Base-by-base conservation (phyloP, 306 rosid genomes). In the Vigna trinervia region DNA sequence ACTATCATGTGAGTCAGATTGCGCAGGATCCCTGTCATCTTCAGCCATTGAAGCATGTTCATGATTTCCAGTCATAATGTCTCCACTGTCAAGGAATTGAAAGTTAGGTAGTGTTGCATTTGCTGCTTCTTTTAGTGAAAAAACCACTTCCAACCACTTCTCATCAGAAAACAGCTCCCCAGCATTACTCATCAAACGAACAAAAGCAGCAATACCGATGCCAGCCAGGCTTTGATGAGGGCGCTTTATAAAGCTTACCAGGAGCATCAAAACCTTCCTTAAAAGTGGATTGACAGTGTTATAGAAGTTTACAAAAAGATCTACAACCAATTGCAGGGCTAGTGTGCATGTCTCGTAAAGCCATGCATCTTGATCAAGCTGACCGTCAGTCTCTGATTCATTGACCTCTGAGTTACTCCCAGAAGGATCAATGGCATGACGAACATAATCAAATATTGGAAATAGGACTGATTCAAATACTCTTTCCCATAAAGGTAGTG, bases 211-310 rank as follows among this genome's bases (percentile, higher is more conserved):
- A 80, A 93, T 91, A 78, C 99, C 99, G 63, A 96, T 93, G 81
- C 99, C 99, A 46, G 99, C 99, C 45, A 96, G 89, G 81, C 99
- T 93, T 77, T 96, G 99, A 91, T 96, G 99, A 81, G 97, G 99
- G 60, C 99, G 98, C 85, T 92, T 85, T 30, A 96, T 93, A 77
- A 96, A 96, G 85, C 93, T 93, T 68, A 93, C 94, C 34, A 96
- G 86, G 80, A 96, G 98, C 84, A 79, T 86, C 88, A 96, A 87
- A 83, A 96, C 98, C 87, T 96, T 96, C 82, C 82, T 91, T 83
- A 93, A 61, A 52, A 96, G 97, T 4, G 98, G 99, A 81, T 89
- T 91, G 83, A 96, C 98, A 1, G 97, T 96, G 81, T 73, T 69
- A 70, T 96, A 96, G 76, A 96, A 96, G 80, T 96, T 96, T 83